These are phyloP conservation scores for Cyberlindnera subsufficiens DNA, from an alignment of 805 yeast genomes.

Conservation along the genomic window DNA sequence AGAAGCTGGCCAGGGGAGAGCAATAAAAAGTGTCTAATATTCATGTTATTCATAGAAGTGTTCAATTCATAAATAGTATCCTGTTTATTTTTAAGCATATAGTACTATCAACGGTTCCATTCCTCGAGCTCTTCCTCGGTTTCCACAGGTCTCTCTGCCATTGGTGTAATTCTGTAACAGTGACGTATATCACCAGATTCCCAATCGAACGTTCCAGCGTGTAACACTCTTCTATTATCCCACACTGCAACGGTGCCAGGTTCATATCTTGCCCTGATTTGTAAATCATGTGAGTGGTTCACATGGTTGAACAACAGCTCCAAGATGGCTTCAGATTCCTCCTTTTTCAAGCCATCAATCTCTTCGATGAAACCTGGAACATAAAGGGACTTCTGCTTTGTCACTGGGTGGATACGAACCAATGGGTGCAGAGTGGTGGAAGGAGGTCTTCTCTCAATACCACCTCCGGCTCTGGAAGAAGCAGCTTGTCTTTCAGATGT, in stretches of 20 bases:
- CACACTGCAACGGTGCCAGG: conserved; percentile 20
- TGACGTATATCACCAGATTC: conserved; percentile 27
- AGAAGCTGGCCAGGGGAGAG: conserved; percentile 28
- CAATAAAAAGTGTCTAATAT: background rate
- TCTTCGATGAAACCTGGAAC: conserved; percentile 46
- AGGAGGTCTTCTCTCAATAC: conserved; percentile 39
- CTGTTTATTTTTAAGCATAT: no score
- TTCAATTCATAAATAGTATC: background rate
- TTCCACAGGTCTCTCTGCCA: conserved; percentile 39
- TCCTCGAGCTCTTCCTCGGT: no score
- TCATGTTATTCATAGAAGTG: no score
- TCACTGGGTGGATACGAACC: conserved; percentile 59
- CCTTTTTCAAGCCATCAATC: conserved; percentile 46
- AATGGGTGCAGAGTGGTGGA: conserved; percentile 39
- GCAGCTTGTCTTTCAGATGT: conserved; percentile 36
- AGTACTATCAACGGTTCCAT: no score
- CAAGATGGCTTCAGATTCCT: conserved; percentile 43
- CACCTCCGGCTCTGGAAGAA: conserved; percentile 41
- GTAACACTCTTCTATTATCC: conserved; percentile 33
- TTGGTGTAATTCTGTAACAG: conserved; percentile 21
- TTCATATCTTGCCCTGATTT: conserved; percentile 19
- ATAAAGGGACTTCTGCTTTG: conserved; percentile 55
- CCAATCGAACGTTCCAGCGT: conserved; percentile 49
- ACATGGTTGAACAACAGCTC: conserved; percentile 39
- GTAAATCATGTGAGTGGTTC: conserved; percentile 35